A percentile compares a stretch with the other conserved stretches of the same genome.
Conservation (phyloP, 2,329 filamentous ascomycete species). For the Penicillium sp. region DNA sequence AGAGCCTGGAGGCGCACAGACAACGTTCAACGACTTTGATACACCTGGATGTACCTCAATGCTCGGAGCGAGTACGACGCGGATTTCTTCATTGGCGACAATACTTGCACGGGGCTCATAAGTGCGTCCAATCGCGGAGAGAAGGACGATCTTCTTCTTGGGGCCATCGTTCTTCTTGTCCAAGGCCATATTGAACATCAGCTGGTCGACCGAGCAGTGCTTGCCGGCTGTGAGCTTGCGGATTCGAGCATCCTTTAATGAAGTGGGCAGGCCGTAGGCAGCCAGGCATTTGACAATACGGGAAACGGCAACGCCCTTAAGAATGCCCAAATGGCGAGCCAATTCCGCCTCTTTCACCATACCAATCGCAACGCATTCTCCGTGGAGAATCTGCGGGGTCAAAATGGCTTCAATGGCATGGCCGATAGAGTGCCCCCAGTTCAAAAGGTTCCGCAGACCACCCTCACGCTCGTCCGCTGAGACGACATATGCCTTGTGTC, state of each 20-base stretch:
- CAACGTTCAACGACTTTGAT: constrained; percentile 66
- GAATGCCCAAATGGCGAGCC: constrained; percentile 82
- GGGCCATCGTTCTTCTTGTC: constrained; percentile 98
- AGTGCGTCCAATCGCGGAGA: constrained; percentile 87
- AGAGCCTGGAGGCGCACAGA: constrained; percentile 88
- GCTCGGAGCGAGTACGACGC: constrained; percentile 79
- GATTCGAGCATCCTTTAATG: constrained; percentile 81
- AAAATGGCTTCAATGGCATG: constrained; percentile 96
- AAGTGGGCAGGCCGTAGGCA: constrained; percentile 89
- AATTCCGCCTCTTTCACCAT: constrained; percentile 99
- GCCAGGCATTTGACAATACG: constrained; percentile 90
- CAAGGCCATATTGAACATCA: constrained; percentile 92
- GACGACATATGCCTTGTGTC: constrained; percentile 92
- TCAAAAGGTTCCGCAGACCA: constrained; percentile 89
- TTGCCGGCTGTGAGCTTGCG: constrained; percentile 83
- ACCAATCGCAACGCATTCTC: constrained; percentile 93
- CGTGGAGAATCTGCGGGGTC: constrained; percentile 92
- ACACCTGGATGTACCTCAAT: constrained; percentile 76
- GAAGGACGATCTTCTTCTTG: constrained; percentile 93
- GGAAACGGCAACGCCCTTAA: constrained; percentile 85
- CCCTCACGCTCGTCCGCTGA: constrained; percentile 94
- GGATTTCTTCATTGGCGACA: constrained; percentile 84
- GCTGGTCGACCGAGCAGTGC: constrained; percentile 80
- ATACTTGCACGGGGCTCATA: constrained; percentile 86
- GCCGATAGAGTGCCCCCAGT: constrained; percentile 97